Base-by-base conservation (phyloP, 768 basidiomycete species). In the Auriscalpium vulgare region DNA sequence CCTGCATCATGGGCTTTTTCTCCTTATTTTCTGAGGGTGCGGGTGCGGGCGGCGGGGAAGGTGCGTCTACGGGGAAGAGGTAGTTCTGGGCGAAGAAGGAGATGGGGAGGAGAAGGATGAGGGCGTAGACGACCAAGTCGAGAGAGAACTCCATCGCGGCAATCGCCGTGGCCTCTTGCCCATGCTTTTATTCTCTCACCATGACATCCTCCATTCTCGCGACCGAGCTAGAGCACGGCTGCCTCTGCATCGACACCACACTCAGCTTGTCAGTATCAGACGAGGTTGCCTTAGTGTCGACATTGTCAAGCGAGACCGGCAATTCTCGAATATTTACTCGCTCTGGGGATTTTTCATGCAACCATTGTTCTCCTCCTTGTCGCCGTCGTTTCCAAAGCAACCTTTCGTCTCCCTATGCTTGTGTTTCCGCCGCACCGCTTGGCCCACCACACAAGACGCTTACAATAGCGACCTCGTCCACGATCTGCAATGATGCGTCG, bases 1-100 rank as follows among this genome's bases (percentile, higher is more conserved):
- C 66, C 66, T 88, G 86, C 88, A 91, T 90, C 68, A 91, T 80
- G 23, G 81, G 76, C 68, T 81, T 85, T 10, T 72, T 69, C 34
- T 68, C 63, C 34, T 67, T 62, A 54, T 69, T 54, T 52, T 67
- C 63, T 53, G 43, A 66, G 65, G 50, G 65, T 60, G 38, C 54
- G n/a, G 34, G 56, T 60, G 10, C 61, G 54, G 10, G 54, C 47
- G 4, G 62, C 50, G 51, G 51, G 52, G 44, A 19, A 10, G 51
- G 51, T 46, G 46, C 48, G 52, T 8, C 59, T 54, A 43, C 47
- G 56, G 7, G 49, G 10, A 50, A 46, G 57, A 51, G 49, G 64
- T 55, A 43, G 37, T 47, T 53, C 43, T 58, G 66, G 49, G 66
- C 36, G 54, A 72, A 53, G 47, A 70, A 61, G 56, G 68, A 51